These are phyloP conservation scores for Eucalyptus viminalis DNA, from an alignment of 345 rosid genomes.

Conservation along the genomic window DNA sequence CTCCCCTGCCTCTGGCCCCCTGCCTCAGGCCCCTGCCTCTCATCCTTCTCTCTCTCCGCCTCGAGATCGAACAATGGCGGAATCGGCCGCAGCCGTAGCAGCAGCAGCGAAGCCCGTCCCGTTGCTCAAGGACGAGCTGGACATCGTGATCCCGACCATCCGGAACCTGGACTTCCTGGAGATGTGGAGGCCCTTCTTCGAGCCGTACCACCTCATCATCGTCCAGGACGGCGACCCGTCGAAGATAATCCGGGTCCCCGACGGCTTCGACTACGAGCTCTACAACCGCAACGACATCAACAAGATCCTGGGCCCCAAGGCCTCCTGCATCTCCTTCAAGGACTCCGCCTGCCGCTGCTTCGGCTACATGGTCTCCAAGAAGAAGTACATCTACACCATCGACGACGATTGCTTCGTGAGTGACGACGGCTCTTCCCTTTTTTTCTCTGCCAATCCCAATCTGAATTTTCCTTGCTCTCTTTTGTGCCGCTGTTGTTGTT, in stretches of 20 bases:
- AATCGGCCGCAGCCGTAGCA: slow-evolving; percentile 30
- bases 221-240: slow-evolving; percentile 96
- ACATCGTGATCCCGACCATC: slow-evolving; percentile 91
- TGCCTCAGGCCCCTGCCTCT: neutral
- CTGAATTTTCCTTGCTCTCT: neutral
- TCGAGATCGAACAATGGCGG: slow-evolving; percentile 15
- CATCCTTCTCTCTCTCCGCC: neutral
- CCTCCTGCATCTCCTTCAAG: slow-evolving; percentile 91
- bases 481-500: neutral
- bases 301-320: slow-evolving; percentile 82
- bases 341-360: slow-evolving; percentile 98
- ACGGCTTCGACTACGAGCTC: slow-evolving; percentile 87
- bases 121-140: slow-evolving; percentile 71
- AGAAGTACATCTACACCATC: slow-evolving; percentile 93
- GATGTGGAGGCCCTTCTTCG: slow-evolving; percentile 96
- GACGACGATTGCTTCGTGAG: slow-evolving; percentile 98
- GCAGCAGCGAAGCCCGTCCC: slow-evolving; percentile 22
- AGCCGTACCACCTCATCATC: slow-evolving; percentile 91
- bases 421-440: neutral
- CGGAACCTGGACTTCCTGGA: slow-evolving; percentile 90
- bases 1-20: neutral
- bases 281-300: slow-evolving; percentile 88
- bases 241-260: slow-evolving; percentile 73
- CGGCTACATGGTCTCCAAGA: slow-evolving; percentile 96
- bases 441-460: neutral